phyloP scores from a whole-genome alignment of 2,329 filamentous ascomycete genomes.

The Exophiala lecanii-corni region DNA sequence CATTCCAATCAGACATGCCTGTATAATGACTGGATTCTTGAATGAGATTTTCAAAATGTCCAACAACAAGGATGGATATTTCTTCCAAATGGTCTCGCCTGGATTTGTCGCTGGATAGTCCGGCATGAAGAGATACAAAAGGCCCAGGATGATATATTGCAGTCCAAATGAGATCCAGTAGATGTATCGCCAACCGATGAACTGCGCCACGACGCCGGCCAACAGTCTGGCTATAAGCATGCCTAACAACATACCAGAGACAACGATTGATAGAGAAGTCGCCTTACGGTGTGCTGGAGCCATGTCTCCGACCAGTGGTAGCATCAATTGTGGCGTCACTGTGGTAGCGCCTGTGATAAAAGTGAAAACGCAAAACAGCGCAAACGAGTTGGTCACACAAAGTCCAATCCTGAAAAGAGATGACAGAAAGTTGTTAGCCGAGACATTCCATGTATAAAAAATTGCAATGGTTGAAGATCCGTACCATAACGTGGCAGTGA shows the following conservation, averaged over 20 bases:
- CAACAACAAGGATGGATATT: constrained; percentile 50
- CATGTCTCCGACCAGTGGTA: constrained; percentile 74
- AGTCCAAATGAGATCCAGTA: constrained; percentile 73
- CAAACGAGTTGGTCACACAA: constrained; percentile 63
- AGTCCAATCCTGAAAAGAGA: constrained; percentile 49
- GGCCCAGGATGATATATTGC: constrained; percentile 61
- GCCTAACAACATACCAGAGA: constrained; percentile 69
- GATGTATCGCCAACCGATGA: constrained; percentile 68
- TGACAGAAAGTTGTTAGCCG: constrained; percentile 14
- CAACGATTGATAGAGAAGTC: constrained; percentile 66
- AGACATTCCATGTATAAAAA: too few species aligned
- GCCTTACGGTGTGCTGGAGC: constrained; percentile 65
- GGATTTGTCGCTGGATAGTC: constrained; percentile 75
- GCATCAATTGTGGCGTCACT: constrained; percentile 74
- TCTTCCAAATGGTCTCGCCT: constrained; percentile 35
- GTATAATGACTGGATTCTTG: constrained; percentile 63
- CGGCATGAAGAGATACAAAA: constrained; percentile 71
- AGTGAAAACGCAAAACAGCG: constrained; percentile 64
- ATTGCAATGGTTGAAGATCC: too few species aligned
- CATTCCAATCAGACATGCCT: constrained; percentile 64
- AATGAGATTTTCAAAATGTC: constrained; percentile 61
- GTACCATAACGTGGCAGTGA: constrained; percentile 63
- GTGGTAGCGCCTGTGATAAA: constrained; percentile 72
- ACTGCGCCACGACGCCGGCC: constrained; percentile 69
- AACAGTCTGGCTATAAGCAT: constrained; percentile 71